These are phyloP conservation scores for Colletotrichum scovillei DNA, from an alignment of 2,329 filamentous ascomycete species.

Conservation along the genomic window DNA sequence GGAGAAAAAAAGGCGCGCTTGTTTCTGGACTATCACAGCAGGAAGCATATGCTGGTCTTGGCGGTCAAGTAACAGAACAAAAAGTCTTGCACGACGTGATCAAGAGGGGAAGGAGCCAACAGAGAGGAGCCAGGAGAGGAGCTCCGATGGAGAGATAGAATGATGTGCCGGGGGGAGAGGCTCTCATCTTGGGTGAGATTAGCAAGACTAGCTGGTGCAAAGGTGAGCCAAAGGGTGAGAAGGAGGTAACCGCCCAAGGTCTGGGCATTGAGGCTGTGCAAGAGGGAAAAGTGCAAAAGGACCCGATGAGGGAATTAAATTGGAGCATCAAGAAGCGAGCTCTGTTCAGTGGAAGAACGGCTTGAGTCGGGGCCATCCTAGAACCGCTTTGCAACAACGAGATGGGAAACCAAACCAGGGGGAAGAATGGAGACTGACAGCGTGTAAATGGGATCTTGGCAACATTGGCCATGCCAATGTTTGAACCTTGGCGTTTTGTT, in stretches of 20 bases:
- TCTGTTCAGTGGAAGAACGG: slow-evolving; percentile 10
- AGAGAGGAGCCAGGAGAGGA: slow-evolving; percentile 4
- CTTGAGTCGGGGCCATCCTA: slow-evolving; percentile 30
- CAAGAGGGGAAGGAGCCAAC: slow-evolving; percentile 33
- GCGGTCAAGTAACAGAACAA: slow-evolving; percentile 11
- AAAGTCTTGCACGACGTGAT: slow-evolving; percentile 13
- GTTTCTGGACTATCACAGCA: slow-evolving; percentile 17
- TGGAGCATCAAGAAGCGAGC: slow-evolving; percentile 32
- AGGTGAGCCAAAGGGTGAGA: slow-evolving; percentile 8
- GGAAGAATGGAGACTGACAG: slow-evolving; percentile 22
- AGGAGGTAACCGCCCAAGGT: slow-evolving; percentile 29
- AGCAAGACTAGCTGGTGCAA: slow-evolving; percentile 23
- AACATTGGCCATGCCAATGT: slow-evolving; percentile 1
- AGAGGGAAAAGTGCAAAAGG: slow-evolving; percentile 30
- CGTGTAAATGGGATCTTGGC: slow-evolving; percentile 14
- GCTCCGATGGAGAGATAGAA: slow-evolving; percentile 13
- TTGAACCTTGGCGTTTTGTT: slow-evolving; percentile 19
- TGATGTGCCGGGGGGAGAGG: slow-evolving; percentile 18
- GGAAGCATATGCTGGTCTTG: slow-evolving; percentile 20
- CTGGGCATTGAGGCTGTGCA: slow-evolving; percentile 37
- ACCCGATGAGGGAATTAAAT: slow-evolving; percentile 31
- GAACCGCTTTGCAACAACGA: slow-evolving; percentile 12
- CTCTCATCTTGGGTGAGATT: slow-evolving; percentile 29
- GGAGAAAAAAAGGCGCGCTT: slow-evolving; percentile 29
- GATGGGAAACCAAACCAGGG: slow-evolving; percentile 20